phyloP scores from a whole-genome alignment of 495 filamentous ascomycete genomes.

The Parmelia sp. region DNA sequence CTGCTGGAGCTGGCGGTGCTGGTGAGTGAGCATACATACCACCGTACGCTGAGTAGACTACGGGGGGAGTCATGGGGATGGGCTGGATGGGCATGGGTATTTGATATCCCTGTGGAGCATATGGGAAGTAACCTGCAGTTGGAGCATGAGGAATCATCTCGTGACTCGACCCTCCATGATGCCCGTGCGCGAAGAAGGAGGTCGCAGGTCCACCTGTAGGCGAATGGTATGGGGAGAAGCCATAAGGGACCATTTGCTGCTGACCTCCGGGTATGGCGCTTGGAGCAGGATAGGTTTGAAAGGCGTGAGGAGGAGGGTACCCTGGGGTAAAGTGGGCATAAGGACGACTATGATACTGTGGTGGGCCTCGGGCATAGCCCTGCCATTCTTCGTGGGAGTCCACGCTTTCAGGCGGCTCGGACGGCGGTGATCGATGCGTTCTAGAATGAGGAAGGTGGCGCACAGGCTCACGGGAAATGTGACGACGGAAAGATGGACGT shows the following conservation, averaged over 20 bases:
- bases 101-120: slow-evolving; percentile 35
- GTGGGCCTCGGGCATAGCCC: slow-evolving; percentile 33
- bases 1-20: slow-evolving; percentile 23
- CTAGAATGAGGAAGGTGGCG: slow-evolving; percentile 30
- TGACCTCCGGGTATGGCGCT: slow-evolving; percentile 39
- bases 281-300: slow-evolving; percentile 32
- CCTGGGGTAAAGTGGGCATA: slow-evolving; percentile 40
- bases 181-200: slow-evolving; percentile 36
- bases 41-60: slow-evolving; percentile 15
- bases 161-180: slow-evolving; percentile 35
- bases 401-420: slow-evolving; percentile 48
- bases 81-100: slow-evolving; percentile 33
- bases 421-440: slow-evolving; percentile 44
- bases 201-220: slow-evolving; percentile 33
- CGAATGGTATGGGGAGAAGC: slow-evolving; percentile 36
- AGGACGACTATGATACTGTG: slow-evolving; percentile 29
- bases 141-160: slow-evolving; percentile 47
- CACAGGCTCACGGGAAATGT: slow-evolving; percentile 36
- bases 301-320: slow-evolving; percentile 37
- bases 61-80: slow-evolving; percentile 18
- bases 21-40: slow-evolving; percentile 26
- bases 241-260: slow-evolving; percentile 37
- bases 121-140: slow-evolving; percentile 39
- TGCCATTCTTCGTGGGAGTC: slow-evolving; percentile 49
- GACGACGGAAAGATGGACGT: slow-evolving; percentile 40